These are phyloP conservation scores for Colletotrichum agaves DNA, from an alignment of 2,329 filamentous ascomycete species.

Conservation along the genomic window DNA sequence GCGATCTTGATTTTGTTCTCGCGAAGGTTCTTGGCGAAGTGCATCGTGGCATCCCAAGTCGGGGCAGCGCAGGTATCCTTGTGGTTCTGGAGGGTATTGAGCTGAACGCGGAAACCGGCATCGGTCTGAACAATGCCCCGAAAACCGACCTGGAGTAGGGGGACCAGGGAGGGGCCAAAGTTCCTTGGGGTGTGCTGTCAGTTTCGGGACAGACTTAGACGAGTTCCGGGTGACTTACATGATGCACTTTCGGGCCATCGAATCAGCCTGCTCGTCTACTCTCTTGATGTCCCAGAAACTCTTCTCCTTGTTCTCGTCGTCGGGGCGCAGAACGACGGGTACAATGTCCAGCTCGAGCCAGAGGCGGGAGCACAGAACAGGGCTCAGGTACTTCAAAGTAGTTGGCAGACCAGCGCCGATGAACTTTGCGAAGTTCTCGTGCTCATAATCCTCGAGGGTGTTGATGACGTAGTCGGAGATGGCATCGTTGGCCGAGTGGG, in stretches of 20 bases:
- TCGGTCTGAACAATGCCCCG: constrained; percentile 78
- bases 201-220: neutral
- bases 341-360: constrained; percentile 84
- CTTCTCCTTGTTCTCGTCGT: constrained; percentile 54
- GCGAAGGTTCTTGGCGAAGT: constrained; percentile 72
- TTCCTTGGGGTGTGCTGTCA: constrained; percentile 55
- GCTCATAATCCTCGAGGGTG: constrained; percentile 68
- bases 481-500: constrained; percentile 53
- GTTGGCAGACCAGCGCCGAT: constrained; percentile 77
- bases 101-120: constrained; percentile 69
- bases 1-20: constrained; percentile 74
- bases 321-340: constrained; percentile 70
- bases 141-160: constrained; percentile 74
- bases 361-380: constrained; percentile 73
- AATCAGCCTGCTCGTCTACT: constrained; percentile 86
- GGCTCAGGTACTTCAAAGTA: constrained; percentile 68
- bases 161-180: constrained; percentile 78
- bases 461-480: constrained; percentile 70
- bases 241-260: constrained; percentile 82
- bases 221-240: constrained; percentile 61
- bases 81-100: constrained; percentile 68
- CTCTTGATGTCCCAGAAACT: constrained; percentile 64
- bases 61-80: constrained; percentile 66
- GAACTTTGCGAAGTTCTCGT: constrained; percentile 77
- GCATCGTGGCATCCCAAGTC: constrained; percentile 74